Base-by-base conservation (phyloP, 2,329 filamentous ascomycete genomes). In the Alternaria burnsii region DNA sequence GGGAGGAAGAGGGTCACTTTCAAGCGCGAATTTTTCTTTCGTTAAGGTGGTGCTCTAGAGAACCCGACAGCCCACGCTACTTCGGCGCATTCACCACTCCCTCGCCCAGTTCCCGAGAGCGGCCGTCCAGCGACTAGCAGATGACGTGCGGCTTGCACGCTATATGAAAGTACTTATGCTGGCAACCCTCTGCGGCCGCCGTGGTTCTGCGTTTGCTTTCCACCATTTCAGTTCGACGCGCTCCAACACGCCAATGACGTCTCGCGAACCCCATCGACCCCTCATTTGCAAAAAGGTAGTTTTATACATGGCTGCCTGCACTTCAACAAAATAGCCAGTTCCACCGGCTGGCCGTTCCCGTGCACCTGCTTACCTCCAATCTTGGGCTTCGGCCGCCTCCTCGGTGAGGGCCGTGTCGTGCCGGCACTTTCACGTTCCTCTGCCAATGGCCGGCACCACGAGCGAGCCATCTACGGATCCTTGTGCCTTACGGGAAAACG, bases 1-100 rank as follows among this genome's bases (percentile, higher is more conserved):
- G 63, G 66, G 67, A 66, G 63, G 63, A 65, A 65, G 62, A 59
- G 63, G 55, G 65, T 68, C 59, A 65, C 58, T 66, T 20, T 65
- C 57, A 63, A 65, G 63, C 61, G 62, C 64, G 58, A 66, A 67
- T 62, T 66, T 69, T 69, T 65, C 52, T 56, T 58, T 57, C 54
- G 43, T 62, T 52, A 58, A 55, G 58, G 55, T 63, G 65, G 63
- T 66, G 63, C 59, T 67, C 58, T 62, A 61, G 43, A 50, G 47
- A 59, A 43, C 43, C 60, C 55, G 58, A 61, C 55, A 55, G 61
- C 62, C 62, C 61, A 61, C 66, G 57, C 62, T 55, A 54, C 50
- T 60, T 50, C 60, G 59, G 63, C 62, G 59, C 51, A 62, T 67
- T 62, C 55, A 61, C 62, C 57, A 52, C 16, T 5, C 26, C 42